phyloP scores from a whole-genome alignment of 306 rosid genomes.

The Mimosa pudica region DNA sequence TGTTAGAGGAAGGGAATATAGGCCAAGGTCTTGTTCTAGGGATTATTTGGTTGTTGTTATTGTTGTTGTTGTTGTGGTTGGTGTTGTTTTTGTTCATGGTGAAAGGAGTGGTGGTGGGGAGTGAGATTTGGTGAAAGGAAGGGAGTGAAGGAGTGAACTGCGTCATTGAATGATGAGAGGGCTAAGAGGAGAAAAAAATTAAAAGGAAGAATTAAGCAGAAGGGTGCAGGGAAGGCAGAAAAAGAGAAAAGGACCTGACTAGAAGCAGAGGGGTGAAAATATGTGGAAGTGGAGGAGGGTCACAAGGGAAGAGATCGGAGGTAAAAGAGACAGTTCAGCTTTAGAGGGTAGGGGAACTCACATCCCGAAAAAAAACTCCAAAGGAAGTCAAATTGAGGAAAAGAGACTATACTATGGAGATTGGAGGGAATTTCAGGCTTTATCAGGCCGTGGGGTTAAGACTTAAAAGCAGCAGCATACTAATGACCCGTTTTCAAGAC shows the following conservation, averaged over 20 bases:
- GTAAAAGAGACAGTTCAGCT: conserved; percentile 45
- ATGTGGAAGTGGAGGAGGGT: neutral
- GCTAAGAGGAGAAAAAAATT: neutral
- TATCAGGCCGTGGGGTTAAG: conserved; percentile 21
- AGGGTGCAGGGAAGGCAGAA: conserved; percentile 18
- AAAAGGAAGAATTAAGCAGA: conserved; percentile 3
- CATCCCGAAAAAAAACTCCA: conserved; percentile 41
- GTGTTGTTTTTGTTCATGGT: conserved; percentile 60
- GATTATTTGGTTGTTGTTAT: conserved; percentile 39
- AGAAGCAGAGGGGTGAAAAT: conserved; percentile 34
- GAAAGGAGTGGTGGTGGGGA: conserved; percentile 28
- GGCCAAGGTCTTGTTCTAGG: conserved; percentile 69
- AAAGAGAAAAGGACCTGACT: conserved; percentile 72
- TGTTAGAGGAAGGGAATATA: conserved; percentile 58
- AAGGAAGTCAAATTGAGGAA: conserved; percentile 50
- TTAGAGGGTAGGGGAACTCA: conserved; percentile 31
- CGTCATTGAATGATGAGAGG: conserved; percentile 48
- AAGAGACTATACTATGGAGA: conserved; percentile 41
- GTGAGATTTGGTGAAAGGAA: conserved; percentile 47
- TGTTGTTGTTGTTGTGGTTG: no score
- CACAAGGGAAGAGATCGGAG: conserved; percentile 25
- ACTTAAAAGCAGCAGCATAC: neutral
- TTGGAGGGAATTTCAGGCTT: conserved; percentile 41
- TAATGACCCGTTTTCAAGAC: no score
- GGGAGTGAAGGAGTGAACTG: conserved; percentile 60